phyloP scores from a whole-genome alignment of 2,329 filamentous ascomycete species.

The Talaromyces sp. region DNA sequence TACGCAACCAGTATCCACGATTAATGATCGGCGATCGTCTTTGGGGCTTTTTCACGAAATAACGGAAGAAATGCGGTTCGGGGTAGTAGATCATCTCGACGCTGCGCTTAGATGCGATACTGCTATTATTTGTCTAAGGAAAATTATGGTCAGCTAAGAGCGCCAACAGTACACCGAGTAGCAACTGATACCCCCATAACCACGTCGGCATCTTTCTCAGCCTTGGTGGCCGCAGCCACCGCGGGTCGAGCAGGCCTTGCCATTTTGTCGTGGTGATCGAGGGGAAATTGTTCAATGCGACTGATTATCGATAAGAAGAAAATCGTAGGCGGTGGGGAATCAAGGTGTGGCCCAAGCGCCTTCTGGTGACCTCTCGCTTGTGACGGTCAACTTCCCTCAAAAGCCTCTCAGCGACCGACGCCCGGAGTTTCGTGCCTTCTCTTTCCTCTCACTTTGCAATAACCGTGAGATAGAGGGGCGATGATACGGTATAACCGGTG shows the following conservation, averaged over 20 bases:
- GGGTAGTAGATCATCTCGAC: slow-evolving; percentile 87
- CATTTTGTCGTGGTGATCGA: slow-evolving; percentile 14
- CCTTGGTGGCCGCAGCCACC: slow-evolving; percentile 29
- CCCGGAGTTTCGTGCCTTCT: slow-evolving; percentile 5
- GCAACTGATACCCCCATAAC: slow-evolving; percentile 55
- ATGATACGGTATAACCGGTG: slow-evolving; percentile 22
- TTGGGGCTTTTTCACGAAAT: slow-evolving; percentile 84
- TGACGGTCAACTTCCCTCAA: slow-evolving; percentile 27
- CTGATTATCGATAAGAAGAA: slow-evolving; percentile 16
- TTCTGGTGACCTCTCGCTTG: slow-evolving; percentile 29
- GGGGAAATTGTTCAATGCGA: slow-evolving; percentile 9
- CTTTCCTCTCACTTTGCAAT: neutral
- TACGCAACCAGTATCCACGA: slow-evolving; percentile 82
- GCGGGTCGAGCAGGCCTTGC: slow-evolving; percentile 15
- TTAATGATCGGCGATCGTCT: slow-evolving; percentile 87
- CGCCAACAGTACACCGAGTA: neutral
- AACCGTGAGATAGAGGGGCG: slow-evolving; percentile 2
- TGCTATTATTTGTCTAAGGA: slow-evolving; percentile 79
- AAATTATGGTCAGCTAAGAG: neutral
- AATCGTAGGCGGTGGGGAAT: slow-evolving; percentile 28
- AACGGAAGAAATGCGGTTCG: slow-evolving; percentile 81
- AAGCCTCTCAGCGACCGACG: slow-evolving; percentile 10
- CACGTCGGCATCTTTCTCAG: slow-evolving; percentile 52
- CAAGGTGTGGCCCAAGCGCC: slow-evolving; percentile 45
- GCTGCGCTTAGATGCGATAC: slow-evolving; percentile 88